phyloP scores from a whole-genome alignment of 192 early-diverging fungal species.

The Spizellomyces punctatus region DNA sequence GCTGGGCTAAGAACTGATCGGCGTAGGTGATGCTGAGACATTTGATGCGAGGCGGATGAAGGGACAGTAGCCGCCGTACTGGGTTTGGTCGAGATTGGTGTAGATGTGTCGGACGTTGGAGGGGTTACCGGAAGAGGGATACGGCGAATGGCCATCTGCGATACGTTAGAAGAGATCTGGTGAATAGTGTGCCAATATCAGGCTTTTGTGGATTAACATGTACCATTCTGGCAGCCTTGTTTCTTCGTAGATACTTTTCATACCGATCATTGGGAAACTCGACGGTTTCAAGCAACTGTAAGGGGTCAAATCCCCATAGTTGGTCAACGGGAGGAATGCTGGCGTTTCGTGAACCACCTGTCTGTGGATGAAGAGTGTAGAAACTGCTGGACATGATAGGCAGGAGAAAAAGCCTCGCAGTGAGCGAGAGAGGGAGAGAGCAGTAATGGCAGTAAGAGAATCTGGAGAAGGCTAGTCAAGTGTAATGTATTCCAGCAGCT shows the following conservation, averaged over 20 bases:
- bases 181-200: not conserved
- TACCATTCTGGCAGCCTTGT: conserved; percentile 40
- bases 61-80: no score
- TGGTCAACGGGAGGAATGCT: conserved; percentile 24
- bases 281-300: conserved; percentile 45
- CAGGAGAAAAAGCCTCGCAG: no score
- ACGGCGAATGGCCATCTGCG: conserved; percentile 17
- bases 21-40: no score
- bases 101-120: no score
- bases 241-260: conserved; percentile 41
- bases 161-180: not conserved
- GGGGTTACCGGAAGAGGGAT: not conserved
- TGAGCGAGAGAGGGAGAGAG: no score
- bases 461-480: no score
- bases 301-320: conserved; percentile 60
- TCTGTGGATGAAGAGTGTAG: not conserved
- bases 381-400: conserved; percentile 4
- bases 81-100: no score
- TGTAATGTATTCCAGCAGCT: no score
- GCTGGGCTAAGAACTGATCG: not conserved
- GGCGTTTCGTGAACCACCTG: not conserved
- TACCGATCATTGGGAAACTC: conserved; percentile 60
- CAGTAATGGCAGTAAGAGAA: no score
- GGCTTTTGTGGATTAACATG: not conserved
- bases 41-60: no score